Base-by-base conservation (phyloP, 176 grass and related monocot species). In the Eleusine indica region DNA sequence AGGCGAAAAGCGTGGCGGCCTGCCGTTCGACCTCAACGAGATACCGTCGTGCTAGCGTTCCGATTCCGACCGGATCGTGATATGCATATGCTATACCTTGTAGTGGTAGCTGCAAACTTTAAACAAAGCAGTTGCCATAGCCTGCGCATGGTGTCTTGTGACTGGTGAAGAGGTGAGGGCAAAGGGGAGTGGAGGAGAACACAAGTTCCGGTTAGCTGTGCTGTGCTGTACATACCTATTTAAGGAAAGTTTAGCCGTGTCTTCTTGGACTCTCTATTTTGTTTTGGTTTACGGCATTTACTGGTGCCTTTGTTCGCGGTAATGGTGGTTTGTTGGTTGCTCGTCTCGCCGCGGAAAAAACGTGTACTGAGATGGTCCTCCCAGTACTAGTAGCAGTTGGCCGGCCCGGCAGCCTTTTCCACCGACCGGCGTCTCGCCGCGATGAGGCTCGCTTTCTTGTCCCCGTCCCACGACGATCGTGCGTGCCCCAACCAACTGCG, bases 1-100 rank as follows among this genome's bases (percentile, higher is more conserved):
- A 2, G 37, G 44, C 0, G 1, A 70, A 1, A 14, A 5, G 15
- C 60, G 43, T 0, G 65, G 39, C 37, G 68, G 53, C n/a, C 68
- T 89, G 10, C 68, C 86, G 43, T 91, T 91, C 73, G 92, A 94
- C 74, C 92, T 94, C 72, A 94, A 94, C 92, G 81, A 91, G 84
- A 73, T 89, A n/a, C 86, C 86, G 46, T 54, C 86, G n/a, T 81
- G 92, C 75, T 82, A 42, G 28, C 38, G 10, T 32, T 53, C 32
- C 25, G 71, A 6, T 32, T 53, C 32, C 25, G 71, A 6, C 35
- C 38, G 65, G 53, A 12, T 38, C 82, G 14, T 80, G 76, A 84
- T 62, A 5, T n/a, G 32, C 32, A 35, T 35, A 35, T 35, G 32
- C 32, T 35, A 35, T 35, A 35, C 2, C 32, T 35, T 1, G 32